Conservation (phyloP, 495 filamentous ascomycete species). For the Cudoniella acicularis region DNA sequence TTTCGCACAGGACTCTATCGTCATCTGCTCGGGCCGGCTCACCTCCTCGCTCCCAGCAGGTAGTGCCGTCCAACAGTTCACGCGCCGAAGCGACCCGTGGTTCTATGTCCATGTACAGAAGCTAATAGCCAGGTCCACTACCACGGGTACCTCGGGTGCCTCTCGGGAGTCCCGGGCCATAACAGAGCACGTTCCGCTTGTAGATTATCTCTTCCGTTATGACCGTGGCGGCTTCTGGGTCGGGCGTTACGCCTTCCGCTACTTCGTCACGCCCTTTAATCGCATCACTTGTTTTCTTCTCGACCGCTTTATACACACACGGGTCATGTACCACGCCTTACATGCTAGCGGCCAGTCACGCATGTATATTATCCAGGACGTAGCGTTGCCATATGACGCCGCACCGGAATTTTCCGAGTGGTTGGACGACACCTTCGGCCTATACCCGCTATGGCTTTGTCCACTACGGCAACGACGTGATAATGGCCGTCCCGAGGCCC, state of each 20-base stretch:
- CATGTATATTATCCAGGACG: slow-evolving; percentile 53
- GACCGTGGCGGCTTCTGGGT: slow-evolving; percentile 60
- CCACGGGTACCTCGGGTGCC: too few relatives aligned
- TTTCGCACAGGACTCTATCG: slow-evolving; percentile 44
- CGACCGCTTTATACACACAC: slow-evolving; percentile 59
- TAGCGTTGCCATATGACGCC: slow-evolving; percentile 47
- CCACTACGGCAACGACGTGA: slow-evolving; percentile 46
- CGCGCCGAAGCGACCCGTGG: slow-evolving; percentile 46
- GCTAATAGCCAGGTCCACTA: neutral
- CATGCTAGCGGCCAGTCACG: slow-evolving; percentile 47
- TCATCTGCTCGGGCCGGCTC: slow-evolving; percentile 48
- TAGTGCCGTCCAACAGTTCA: slow-evolving; percentile 36
- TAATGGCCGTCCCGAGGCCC: too few relatives aligned
- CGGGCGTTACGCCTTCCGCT: slow-evolving; percentile 46
- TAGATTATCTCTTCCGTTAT: slow-evolving; percentile 59
- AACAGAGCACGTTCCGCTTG: slow-evolving; percentile 44
- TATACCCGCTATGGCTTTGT: slow-evolving; percentile 59
- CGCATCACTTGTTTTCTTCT: slow-evolving; percentile 51
- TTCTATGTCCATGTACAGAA: slow-evolving; percentile 47
- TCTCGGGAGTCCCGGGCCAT: too few relatives aligned
- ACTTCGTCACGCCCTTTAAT: slow-evolving; percentile 55
- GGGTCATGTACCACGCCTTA: slow-evolving; percentile 57
- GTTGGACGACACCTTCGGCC: slow-evolving; percentile 36
- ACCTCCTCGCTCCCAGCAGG: slow-evolving; percentile 30
- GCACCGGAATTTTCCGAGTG: slow-evolving; percentile 47